Percentiles rank a stretch among this genome's conserved stretches.
Conservation (phyloP, 1,139 yeast genomes). For the Candida sp. region DNA sequence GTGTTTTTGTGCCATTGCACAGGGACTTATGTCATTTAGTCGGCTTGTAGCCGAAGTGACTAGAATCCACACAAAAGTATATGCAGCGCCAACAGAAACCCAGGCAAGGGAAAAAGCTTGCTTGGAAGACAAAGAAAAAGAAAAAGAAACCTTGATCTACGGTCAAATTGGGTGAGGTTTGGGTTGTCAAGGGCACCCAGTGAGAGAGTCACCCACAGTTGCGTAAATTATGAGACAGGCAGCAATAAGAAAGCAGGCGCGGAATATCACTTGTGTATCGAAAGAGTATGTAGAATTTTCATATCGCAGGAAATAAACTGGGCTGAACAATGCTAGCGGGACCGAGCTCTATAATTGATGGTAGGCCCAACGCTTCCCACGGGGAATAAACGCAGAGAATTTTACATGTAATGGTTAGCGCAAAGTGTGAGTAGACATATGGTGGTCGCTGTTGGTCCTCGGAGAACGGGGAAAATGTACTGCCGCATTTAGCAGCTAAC, state of each 20-base stretch:
- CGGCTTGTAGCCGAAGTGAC: not conserved
- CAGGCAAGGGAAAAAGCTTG: not conserved
- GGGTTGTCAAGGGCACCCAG: conserved; percentile 1
- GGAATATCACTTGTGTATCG: conserved; percentile 2
- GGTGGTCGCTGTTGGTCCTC: not conserved
- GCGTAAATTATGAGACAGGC: not conserved
- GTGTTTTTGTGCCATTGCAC: not conserved
- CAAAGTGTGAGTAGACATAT: not conserved
- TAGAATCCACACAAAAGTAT: not conserved
- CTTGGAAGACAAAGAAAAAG: no score
- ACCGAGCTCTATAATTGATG: not conserved
- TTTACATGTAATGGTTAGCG: not conserved
- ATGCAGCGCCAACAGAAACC: no score
- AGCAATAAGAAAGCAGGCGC: not conserved
- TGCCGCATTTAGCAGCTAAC: no score
- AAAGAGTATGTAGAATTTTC: not conserved
- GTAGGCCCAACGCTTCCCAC: not conserved
- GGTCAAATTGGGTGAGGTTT: not conserved
- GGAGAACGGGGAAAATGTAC: no score
- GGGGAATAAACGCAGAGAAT: not conserved
- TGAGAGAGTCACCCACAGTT: not conserved
- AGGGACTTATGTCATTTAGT: not conserved
- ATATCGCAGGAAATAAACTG: no score
- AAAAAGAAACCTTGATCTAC: conserved; percentile 4
- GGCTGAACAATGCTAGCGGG: not conserved